Evolutionary conservation across 441 rosid genomes (phyloP), one percentile per base, ranked within the genome.

Genomic region (Iberis amara): DNA sequence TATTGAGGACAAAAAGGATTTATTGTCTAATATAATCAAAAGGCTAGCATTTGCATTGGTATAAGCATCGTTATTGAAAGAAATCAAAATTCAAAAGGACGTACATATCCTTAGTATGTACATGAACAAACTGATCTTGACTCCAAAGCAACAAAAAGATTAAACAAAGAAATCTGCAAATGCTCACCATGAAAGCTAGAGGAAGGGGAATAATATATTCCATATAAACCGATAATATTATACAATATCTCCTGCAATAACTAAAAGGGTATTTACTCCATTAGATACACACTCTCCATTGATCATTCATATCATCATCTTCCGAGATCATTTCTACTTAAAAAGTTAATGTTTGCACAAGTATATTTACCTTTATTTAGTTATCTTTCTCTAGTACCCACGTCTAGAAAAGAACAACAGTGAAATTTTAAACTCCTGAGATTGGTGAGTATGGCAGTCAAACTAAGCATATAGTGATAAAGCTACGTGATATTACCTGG

Each of bases 121-220:
- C 60, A 65, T 45, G 54, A 23, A 39, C 59, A 46, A 44, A 58
- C 11, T 31, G 54, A 57, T 38, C 38, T 37, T 30, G 48, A 44
- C 38, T 44, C 37, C 49, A 57, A 31, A 8, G 63, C 30, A 57
- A 50, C 53, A 56, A 50, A 35, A 45, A 31, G 52, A 12, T 26
- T 18, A 21, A 46, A 53, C 48, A 62, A 31, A 31, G 27, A 55
- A 41, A 47, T 21, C 36, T 35, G 13, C 45, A 50, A 42, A 50
- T 42, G 39, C 7, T 35, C 47, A 46, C 12, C 35, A 36, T 41
- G 33, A 43, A 18, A 30, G 52, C 68, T 76, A 91, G 53, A 91
- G 62, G 68, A 91, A 83, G 6, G 96, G 96, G 65, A 87, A 87
- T 41, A 87, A 61, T 30, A 81, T 94, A 74, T 87, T 85, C 98